phyloP scores from a whole-genome alignment of 495 filamentous ascomycete genomes.

The Oleoguttula mirabilis region DNA sequence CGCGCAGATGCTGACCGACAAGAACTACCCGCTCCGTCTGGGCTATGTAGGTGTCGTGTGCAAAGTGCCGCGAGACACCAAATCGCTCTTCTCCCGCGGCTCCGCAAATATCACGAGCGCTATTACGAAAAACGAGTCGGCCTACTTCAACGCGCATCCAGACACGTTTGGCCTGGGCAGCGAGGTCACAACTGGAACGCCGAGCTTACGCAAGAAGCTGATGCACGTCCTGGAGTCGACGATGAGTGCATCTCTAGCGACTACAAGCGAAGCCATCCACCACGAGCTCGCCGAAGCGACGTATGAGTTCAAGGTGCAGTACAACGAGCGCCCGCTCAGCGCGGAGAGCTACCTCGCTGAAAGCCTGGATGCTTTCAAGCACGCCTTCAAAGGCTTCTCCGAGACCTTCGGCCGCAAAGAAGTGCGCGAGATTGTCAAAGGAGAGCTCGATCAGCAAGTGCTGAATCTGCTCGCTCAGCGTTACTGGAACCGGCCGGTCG shows the following conservation, averaged over 20 bases:
- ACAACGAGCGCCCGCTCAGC: constrained; percentile 89
- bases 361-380: constrained; percentile 91
- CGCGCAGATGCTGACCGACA: constrained; percentile 63
- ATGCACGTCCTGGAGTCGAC: constrained; percentile 96
- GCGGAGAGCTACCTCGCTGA: constrained; percentile 95
- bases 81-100: constrained; percentile 74
- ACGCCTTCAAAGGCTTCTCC: constrained; percentile 87
- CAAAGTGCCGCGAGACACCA: constrained; percentile 54
- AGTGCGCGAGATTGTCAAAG: constrained; percentile 80
- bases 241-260: constrained; percentile 80
- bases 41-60: constrained; percentile 97
- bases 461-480: constrained; percentile 87
- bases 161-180: constrained; percentile 63
- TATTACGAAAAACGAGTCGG: constrained; percentile 76
- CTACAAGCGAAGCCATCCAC: constrained; percentile 80
- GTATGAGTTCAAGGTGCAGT: constrained; percentile 99
- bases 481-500: constrained; percentile 97
- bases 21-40: constrained; percentile 84
- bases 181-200: constrained; percentile 64
- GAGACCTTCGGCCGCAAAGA: constrained; percentile 81
- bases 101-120: constrained; percentile 67
- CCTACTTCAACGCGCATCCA: constrained; percentile 78
- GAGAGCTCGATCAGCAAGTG: constrained; percentile 85
- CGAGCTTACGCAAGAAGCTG: constrained; percentile 80
- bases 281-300: constrained; percentile 94